Evolutionary conservation across 2,329 filamentous ascomycete genomes (phyloP), one percentile per base, ranked within the genome.

Genomic region (Pseudogymnoascus sp.): DNA sequence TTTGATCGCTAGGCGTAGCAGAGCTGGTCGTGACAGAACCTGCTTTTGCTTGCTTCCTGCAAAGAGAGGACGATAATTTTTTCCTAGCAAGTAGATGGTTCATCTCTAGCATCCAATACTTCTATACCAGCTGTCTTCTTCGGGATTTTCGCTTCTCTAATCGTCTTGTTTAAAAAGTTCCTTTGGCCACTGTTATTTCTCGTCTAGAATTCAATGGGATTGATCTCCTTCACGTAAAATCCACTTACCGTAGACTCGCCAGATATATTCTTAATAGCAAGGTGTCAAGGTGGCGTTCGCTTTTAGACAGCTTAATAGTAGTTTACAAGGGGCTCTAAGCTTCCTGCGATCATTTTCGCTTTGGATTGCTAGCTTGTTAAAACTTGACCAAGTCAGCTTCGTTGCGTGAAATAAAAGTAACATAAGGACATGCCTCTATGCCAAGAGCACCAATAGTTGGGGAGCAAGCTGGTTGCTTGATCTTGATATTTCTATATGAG

Each of bases 1-100:
- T 75, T 68, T 76, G 70, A 68, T 77, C 74, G 66, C 74, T 77
- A 11, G 75, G 70, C 23, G 73, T 77, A 31, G 63, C 61, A 64
- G 71, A 70, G 65, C 66, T 70, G 25, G 63, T 16, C 33, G 40
- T 28, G 44, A 59, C 53, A 65, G 67, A 69, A 16, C 40, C 7
- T 61, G 67, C 61, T 61, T 70, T 66, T 31, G 69, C 73, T 67
- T 70, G 67, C 66, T 73, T 75, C 28, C 70, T 65, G 40, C 64
- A 62, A 65, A 73, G 61, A 61, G 69, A 70, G 62, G 67, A 67
- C 33, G 63, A 70, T 12, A 70, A 71, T 59, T 70, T 71, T 66
- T 70, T 70, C 64, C 69, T 70, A 31, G 72, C 71, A 67, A 74
- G 71, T 61, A 74, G 64, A 65, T 70, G 66, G 61, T 69, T 70